phyloP scores from a whole-genome alignment of 148 eudicot species.

The Rhododendron ferrugineum region DNA sequence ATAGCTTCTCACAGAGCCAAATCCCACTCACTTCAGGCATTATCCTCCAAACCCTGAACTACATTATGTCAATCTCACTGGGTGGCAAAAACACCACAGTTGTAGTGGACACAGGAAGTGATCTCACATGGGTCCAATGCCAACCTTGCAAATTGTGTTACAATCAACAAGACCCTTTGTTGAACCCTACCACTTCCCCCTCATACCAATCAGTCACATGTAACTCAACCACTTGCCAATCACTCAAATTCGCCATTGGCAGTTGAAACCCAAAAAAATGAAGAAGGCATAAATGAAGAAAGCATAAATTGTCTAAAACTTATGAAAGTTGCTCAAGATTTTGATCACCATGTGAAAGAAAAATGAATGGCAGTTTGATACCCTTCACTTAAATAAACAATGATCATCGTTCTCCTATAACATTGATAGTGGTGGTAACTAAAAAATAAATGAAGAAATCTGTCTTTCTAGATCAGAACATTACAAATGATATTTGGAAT shows the following conservation, averaged over 20 bases:
- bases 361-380: no score
- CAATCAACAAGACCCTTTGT: slow-evolving; percentile 61
- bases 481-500: no score
- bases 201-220: slow-evolving; percentile 44
- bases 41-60: slow-evolving; percentile 68
- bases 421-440: no score
- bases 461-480: no score
- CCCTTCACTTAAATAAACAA: no score
- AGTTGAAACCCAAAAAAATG: no score
- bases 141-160: slow-evolving; percentile 71
- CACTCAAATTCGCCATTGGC: slow-evolving; percentile 23
- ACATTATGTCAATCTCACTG: slow-evolving; percentile 52
- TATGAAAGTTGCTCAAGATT: no score
- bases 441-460: no score
- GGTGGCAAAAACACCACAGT: slow-evolving; percentile 62
- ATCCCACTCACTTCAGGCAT: slow-evolving; percentile 61
- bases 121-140: slow-evolving; percentile 85
- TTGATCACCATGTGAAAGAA: no score
- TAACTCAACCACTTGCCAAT: slow-evolving; percentile 40
- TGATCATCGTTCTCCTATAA: no score
- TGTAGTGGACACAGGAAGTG: slow-evolving; percentile 85
- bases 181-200: slow-evolving; percentile 44
- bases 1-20: slow-evolving; percentile 34
- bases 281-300: no score
- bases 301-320: no score